Conservation (phyloP, 2,329 filamentous ascomycete genomes). For the Falciphora oryzae region DNA sequence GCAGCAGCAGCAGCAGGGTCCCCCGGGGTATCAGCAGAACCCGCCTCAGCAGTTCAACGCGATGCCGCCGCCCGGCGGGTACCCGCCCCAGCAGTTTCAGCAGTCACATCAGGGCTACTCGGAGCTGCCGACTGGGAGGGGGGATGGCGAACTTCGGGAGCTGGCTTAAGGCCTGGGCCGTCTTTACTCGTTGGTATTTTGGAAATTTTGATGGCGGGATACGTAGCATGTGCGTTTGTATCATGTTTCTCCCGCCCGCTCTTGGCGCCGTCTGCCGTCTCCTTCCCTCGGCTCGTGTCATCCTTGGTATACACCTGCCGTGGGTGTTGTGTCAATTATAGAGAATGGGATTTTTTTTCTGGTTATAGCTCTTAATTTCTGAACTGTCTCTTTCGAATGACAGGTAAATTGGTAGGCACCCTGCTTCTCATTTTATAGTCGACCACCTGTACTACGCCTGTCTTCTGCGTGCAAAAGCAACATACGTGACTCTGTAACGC, state of each 20-base stretch:
- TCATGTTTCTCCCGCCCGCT: background rate
- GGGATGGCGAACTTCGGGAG: slow-evolving; percentile 27
- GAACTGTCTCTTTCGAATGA: background rate
- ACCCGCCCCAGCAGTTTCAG: slow-evolving; percentile 3
- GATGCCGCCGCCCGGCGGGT: slow-evolving; percentile 4
- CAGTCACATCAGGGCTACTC: slow-evolving; percentile 14
- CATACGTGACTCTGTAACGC: too few relatives aligned
- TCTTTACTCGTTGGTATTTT: background rate
- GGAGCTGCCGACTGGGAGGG: slow-evolving; percentile 25
- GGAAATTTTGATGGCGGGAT: background rate
- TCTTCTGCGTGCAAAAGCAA: too few relatives aligned
- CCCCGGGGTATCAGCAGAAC: background rate
- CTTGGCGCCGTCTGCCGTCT: too few relatives aligned
- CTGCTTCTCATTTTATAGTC: too few relatives aligned
- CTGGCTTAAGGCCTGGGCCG: slow-evolving; percentile 18
- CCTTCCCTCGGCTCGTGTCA: too few relatives aligned
- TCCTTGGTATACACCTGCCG: too few relatives aligned
- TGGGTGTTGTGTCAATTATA: too few relatives aligned
- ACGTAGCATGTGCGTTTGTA: background rate
- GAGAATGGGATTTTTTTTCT: too few relatives aligned
- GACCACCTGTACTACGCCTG: too few relatives aligned
- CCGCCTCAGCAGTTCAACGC: background rate
- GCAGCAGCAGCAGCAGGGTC: background rate
- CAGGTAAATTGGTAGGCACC: background rate
- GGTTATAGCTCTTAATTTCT: background rate